These are phyloP conservation scores for Phytophthora meadii DNA, from an alignment of 352 stramenopile species.

Conservation along the genomic window DNA sequence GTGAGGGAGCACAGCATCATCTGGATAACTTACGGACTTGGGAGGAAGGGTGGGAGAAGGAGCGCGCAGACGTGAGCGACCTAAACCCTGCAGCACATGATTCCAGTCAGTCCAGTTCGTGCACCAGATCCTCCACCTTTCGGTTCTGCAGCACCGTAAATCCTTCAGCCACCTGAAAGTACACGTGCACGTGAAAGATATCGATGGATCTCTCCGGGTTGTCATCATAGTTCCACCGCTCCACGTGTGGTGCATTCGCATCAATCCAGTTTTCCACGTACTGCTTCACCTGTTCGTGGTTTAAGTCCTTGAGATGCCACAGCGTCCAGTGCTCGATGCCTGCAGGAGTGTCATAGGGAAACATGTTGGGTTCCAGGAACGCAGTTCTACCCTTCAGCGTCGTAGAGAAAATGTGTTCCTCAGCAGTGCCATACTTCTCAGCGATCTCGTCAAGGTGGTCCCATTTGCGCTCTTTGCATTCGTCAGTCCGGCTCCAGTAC, in stretches of 20 bases:
- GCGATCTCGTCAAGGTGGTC: conserved; percentile 86
- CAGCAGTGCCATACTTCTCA: conserved; percentile 73
- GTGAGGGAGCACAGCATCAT: conserved; percentile 14
- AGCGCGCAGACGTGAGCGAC: conserved; percentile 20
- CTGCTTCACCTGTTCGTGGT: conserved; percentile 85
- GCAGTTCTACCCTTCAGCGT: conserved; percentile 84
- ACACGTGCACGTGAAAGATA: conserved; percentile 92
- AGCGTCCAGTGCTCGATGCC: conserved; percentile 91
- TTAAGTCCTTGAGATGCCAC: conserved; percentile 82
- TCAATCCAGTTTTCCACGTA: conserved; percentile 92
- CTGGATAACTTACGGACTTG: conserved; percentile 36
- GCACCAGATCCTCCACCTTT: conserved; percentile 71
- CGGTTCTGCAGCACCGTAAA: conserved; percentile 66
- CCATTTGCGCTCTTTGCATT: conserved; percentile 91
- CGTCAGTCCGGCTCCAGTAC: conserved; percentile 89
- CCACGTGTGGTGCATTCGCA: conserved; percentile 78
- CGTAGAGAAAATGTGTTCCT: conserved; percentile 87
- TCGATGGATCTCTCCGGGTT: conserved; percentile 90
- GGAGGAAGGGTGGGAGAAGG: conserved; percentile 13
- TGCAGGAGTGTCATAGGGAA: conserved; percentile 89
- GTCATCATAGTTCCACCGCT: conserved; percentile 89
- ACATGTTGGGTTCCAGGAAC: conserved; percentile 90
- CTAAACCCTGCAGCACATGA: conserved; percentile 37
- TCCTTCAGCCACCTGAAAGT: conserved; percentile 74
- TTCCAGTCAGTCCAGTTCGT: conserved; percentile 71